phyloP scores from a whole-genome alignment of 2,329 filamentous ascomycete species.

The Pseudocercospora ulei region DNA sequence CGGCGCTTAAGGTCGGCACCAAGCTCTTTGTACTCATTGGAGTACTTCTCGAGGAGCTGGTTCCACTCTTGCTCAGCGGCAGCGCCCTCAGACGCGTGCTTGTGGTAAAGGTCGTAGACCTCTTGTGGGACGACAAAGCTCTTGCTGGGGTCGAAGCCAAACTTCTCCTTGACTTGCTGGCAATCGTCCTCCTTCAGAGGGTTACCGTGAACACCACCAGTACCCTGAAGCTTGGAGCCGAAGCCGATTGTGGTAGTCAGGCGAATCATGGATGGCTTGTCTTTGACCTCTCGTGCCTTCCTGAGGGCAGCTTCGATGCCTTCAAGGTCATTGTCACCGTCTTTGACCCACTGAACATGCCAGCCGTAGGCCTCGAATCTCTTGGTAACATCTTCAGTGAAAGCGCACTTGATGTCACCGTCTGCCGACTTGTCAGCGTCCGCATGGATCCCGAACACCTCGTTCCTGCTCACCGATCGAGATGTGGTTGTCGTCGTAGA shows the following conservation, averaged over 20 bases:
- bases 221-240: constrained; percentile 86
- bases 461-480: constrained; percentile 51
- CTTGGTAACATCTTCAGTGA: constrained; percentile 93
- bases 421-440: constrained; percentile 44
- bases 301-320: constrained; percentile 81
- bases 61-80: constrained; percentile 93
- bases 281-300: constrained; percentile 73
- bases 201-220: constrained; percentile 90
- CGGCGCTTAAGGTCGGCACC: constrained; percentile 73
- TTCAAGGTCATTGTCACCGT: constrained; percentile 81
- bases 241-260: constrained; percentile 95
- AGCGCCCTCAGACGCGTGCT: constrained; percentile 76
- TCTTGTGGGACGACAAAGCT: constrained; percentile 86
- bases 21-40: constrained; percentile 64
- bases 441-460: background rate
- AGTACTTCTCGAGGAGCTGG: constrained; percentile 80
- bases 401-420: constrained; percentile 88
- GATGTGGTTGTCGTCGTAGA: constrained; percentile 99
- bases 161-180: constrained; percentile 86
- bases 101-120: constrained; percentile 83
- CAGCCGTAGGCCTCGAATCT: constrained; percentile 96
- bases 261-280: constrained; percentile 97
- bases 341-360: constrained; percentile 73
- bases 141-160: constrained; percentile 91
- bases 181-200: constrained; percentile 91